Evolutionary conservation across 345 rosid species (phyloP), one percentile per base, ranked within the genome.

Genomic region (Eucalyptus dawsonii): DNA sequence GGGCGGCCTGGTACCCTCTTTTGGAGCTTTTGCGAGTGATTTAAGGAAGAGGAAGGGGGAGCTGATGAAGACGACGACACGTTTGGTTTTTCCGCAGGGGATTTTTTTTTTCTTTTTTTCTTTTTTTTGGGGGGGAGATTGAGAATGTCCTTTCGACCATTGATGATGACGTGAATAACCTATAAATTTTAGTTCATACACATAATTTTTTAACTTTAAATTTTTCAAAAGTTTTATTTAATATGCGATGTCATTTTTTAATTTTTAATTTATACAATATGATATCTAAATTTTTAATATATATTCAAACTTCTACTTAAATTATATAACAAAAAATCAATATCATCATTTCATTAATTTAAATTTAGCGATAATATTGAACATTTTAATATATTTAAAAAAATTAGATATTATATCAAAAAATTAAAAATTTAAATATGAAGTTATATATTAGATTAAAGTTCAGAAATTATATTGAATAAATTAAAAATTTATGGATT

Each of bases 321-420:
- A 58, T 0, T 58, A 56, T 56, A 58, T 17, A 58, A 58, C 1
- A 5, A 58, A 25, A 24, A 10, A 24, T 9, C 3, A 58, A 58
- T 25, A 11, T 11, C 3, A 5, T 58, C 6, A 0, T 58, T 25
- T 0, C 4, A 5, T 58, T 58, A 25, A 5, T 25, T 58, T 27
- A 58, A 58, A 9, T 58, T 58, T 0, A 25, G 0, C 0, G 1
- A 58, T 5, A 25, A 11, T 0, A 25, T 58, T 25, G 0, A 58
- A 58, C 0, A 25, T 58, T 58, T 25, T 58, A 11, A 10, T 4
- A 10, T 22, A 22, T 22, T 40, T 40, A 1, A 40, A 40, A 5
- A 40, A 40, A 40, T 2, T 0, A 56, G 12, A 24, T 0, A 56
- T 9, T 22, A 56, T 9, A 10, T 56, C 0, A 2, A 58, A 5